These are phyloP conservation scores for Striga asiatica DNA, from an alignment of 257 asterid species.

Conservation along the genomic window DNA sequence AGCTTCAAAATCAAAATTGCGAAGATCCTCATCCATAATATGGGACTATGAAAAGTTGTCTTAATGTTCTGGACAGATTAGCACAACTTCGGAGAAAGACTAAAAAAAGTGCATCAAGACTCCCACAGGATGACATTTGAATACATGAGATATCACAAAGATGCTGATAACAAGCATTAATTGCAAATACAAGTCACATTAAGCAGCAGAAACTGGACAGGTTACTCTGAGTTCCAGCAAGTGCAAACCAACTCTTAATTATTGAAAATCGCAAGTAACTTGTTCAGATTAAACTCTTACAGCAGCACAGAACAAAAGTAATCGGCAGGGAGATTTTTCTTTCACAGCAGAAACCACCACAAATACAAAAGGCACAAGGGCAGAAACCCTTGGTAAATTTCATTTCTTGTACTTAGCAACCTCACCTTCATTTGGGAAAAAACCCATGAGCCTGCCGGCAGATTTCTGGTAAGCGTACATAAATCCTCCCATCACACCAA, in stretches of 20 bases:
- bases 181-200: slow-evolving; percentile 6
- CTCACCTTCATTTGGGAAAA: slow-evolving; percentile 92
- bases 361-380: neutral
- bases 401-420: slow-evolving; percentile 78
- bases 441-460: slow-evolving; percentile 95
- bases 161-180: neutral
- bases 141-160: neutral
- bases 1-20: neutral
- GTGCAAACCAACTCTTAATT: slow-evolving; percentile 18
- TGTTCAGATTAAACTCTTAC: slow-evolving; percentile 9
- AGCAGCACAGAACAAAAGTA: neutral
- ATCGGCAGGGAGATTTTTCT: slow-evolving; percentile 1
- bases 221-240: slow-evolving; percentile 6
- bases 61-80: neutral
- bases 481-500: slow-evolving; percentile 92
- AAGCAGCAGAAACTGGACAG: slow-evolving; percentile 14
- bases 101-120: neutral
- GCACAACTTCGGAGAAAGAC: neutral
- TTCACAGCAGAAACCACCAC: slow-evolving; percentile 1
- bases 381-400: slow-evolving; percentile 23
- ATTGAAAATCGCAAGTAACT: slow-evolving; percentile 15
- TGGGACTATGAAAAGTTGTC: neutral
- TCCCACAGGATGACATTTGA: neutral
- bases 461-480: slow-evolving; percentile 98
- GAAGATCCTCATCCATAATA: neutral